Percentiles rank a stretch among this genome's conserved stretches.
Conservation (phyloP, 2,329 filamentous ascomycete species). For the Cladophialophora yegresii region DNA sequence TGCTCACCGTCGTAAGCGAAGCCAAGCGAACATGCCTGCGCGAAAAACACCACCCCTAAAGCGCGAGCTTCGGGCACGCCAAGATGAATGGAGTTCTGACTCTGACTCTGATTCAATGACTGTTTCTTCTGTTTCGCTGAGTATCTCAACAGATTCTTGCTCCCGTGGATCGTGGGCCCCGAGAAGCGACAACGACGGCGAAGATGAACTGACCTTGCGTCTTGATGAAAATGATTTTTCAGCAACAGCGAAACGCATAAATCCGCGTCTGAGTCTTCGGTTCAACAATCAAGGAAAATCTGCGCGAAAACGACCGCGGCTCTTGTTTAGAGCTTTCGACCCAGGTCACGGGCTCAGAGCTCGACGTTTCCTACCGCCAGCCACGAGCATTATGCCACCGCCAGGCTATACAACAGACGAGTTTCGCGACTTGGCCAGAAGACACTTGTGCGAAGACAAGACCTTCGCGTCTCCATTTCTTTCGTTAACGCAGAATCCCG, state of each 20-base stretch:
- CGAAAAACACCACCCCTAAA: not conserved
- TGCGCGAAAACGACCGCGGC: not conserved
- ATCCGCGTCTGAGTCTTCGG: not conserved
- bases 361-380: not conserved
- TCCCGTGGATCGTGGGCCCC: not conserved
- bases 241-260: not conserved
- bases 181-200: not conserved
- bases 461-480: slow-evolving; percentile 25
- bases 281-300: slow-evolving; percentile 6
- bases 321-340: slow-evolving; percentile 12
- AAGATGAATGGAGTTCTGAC: not conserved
- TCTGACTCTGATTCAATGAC: not conserved
- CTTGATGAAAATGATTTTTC: slow-evolving; percentile 1
- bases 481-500: slow-evolving; percentile 15
- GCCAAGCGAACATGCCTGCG: not conserved
- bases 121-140: not conserved
- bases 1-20: no score
- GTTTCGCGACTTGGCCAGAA: slow-evolving; percentile 10
- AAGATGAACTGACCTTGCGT: not conserved
- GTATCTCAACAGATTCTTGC: slow-evolving; percentile 5
- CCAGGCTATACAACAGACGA: slow-evolving; percentile 7
- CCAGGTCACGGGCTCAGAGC: slow-evolving; percentile 1
- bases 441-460: slow-evolving; percentile 19
- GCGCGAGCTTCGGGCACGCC: not conserved
- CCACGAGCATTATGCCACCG: not conserved